Evolutionary conservation across 305 asterid genomes (phyloP).

Genomic region (Euphrasia arctica): DNA sequence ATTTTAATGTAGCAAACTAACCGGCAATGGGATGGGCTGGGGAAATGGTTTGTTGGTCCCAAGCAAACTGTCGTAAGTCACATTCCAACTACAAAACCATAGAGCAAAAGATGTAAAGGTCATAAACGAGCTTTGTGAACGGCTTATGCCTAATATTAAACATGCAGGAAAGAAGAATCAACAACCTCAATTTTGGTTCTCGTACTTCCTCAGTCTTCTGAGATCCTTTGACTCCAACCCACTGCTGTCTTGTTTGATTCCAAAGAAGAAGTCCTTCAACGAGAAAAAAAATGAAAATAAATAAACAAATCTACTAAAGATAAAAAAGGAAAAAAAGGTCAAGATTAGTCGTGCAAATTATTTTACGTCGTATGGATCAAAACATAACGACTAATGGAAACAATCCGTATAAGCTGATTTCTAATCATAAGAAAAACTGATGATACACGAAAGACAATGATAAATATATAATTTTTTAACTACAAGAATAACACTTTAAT

Average conservation of each 20-base stretch:
- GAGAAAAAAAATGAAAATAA: background rate
- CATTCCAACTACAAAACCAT: constrained; percentile 57
- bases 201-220: constrained; percentile 40
- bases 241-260: constrained; percentile 83
- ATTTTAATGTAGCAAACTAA: constrained; percentile 36
- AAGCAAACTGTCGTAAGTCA: constrained; percentile 76
- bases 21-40: constrained; percentile 75
- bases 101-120: background rate
- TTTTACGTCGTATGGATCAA: background rate
- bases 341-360: background rate
- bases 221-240: constrained; percentile 68
- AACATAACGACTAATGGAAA: background rate
- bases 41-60: constrained; percentile 79
- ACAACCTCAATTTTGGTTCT: constrained; percentile 66
- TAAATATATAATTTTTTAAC: no score
- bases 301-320: background rate
- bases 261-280: constrained; percentile 76
- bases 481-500: no score
- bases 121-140: no score
- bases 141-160: no score
- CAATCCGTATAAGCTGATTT: no score
- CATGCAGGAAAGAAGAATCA: no score
- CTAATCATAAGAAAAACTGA: no score
- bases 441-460: no score
- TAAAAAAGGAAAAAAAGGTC: background rate